These are phyloP conservation scores for Psilocybe subaeruginosa DNA, from an alignment of 768 basidiomycete species.

Conservation along the genomic window DNA sequence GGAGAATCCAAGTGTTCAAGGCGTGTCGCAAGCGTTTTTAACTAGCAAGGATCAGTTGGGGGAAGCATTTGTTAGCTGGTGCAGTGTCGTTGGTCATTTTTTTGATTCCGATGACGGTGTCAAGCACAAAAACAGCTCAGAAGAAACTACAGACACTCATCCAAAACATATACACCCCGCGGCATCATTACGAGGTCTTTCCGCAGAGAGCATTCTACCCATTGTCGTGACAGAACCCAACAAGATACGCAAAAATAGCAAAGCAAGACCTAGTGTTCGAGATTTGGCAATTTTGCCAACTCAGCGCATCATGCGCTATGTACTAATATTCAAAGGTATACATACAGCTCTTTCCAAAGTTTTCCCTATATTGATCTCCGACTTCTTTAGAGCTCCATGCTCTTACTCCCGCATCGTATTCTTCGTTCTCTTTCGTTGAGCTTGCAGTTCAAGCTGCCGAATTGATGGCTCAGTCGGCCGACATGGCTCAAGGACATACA, in stretches of 20 bases:
- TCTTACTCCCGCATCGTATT: constrained; percentile 48
- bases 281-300: constrained; percentile 68
- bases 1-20: constrained; percentile 64
- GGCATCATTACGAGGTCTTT: constrained; percentile 5
- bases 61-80: constrained; percentile 62
- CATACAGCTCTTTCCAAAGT: neutral
- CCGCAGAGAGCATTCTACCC: constrained; percentile 15
- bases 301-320: constrained; percentile 67
- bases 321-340: constrained; percentile 62
- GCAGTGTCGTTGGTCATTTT: constrained; percentile 53
- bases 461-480: constrained; percentile 25
- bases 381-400: constrained; percentile 47
- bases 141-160: constrained; percentile 5
- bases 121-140: constrained; percentile 11
- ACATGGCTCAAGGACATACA: constrained; percentile 27
- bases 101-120: constrained; percentile 30
- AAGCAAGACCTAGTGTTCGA: constrained; percentile 37
- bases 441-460: constrained; percentile 31
- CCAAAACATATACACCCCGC: constrained; percentile 7
- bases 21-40: constrained; percentile 64
- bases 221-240: constrained; percentile 25
- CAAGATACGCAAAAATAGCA: constrained; percentile 26
- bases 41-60: constrained; percentile 55
- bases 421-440: constrained; percentile 30
- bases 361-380: constrained; percentile 2